A percentile compares a stretch with the other conserved stretches of the same genome.
These are phyloP conservation scores for Rhizophagus prolifer DNA, from an alignment of 192 early-diverging fungal genomes.

Conservation along the genomic window DNA sequence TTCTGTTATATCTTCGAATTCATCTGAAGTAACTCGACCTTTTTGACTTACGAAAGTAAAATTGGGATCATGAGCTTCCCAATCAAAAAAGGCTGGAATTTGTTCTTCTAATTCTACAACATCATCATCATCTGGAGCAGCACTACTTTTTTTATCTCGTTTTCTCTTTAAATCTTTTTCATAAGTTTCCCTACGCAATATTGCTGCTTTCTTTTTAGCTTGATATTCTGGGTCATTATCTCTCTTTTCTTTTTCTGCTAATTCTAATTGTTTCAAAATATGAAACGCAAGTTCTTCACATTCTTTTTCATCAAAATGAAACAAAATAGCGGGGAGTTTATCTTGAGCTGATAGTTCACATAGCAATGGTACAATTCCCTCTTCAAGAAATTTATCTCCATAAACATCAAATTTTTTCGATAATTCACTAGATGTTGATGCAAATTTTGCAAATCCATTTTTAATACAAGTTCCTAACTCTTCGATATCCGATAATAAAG, in stretches of 20 bases:
- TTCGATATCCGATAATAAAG: background rate
- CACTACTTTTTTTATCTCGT: background rate
- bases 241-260: slow-evolving; percentile 34
- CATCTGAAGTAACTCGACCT: slow-evolving; percentile 16
- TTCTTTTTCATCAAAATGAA: slow-evolving; percentile 39
- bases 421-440: slow-evolving; percentile 26
- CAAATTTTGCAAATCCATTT: slow-evolving; percentile 27
- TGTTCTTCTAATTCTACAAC: background rate
- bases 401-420: slow-evolving; percentile 27
- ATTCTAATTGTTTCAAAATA: slow-evolving; percentile 30
- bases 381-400: slow-evolving; percentile 4
- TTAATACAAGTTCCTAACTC: slow-evolving; percentile 10
- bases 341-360: slow-evolving; percentile 37
- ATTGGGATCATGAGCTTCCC: slow-evolving; percentile 32
- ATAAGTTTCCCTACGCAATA: slow-evolving; percentile 16
- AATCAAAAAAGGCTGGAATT: slow-evolving; percentile 33
- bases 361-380: slow-evolving; percentile 18
- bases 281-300: slow-evolving; percentile 32
- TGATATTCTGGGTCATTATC: slow-evolving; percentile 25
- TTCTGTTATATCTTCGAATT: slow-evolving; percentile 24
- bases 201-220: slow-evolving; percentile 34
- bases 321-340: slow-evolving; percentile 45
- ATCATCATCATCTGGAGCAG: slow-evolving; percentile 26
- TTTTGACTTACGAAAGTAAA: slow-evolving; percentile 36
- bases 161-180: slow-evolving; percentile 24